These are phyloP conservation scores for Beta lomatogona DNA, from an alignment of 179 eudicot species.

Conservation along the genomic window DNA sequence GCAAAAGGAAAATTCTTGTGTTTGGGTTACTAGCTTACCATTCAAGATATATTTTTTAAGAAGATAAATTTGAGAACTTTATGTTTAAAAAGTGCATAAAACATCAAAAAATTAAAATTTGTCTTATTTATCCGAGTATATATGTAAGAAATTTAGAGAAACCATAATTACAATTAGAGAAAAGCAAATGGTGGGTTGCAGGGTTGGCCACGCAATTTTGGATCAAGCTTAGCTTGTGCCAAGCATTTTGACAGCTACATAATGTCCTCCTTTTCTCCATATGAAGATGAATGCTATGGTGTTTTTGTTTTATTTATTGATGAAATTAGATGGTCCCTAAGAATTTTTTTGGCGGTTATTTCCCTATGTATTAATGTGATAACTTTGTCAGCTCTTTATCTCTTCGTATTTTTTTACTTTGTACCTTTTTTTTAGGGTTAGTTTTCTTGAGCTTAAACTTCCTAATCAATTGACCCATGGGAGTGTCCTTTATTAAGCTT, in stretches of 20 bases:
- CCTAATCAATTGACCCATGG: neutral
- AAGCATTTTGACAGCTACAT: constrained; percentile 25
- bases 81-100: too few species aligned
- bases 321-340: constrained; percentile 1
- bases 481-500: constrained; percentile 16
- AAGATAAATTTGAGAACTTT: too few species aligned
- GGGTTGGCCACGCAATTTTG: neutral
- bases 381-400: constrained; percentile 10
- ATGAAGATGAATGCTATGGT: neutral
- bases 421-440: constrained; percentile 4
- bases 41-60: too few species aligned
- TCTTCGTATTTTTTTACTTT: constrained; percentile 9
- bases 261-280: neutral
- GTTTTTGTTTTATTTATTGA: neutral
- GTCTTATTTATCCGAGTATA: too few species aligned
- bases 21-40: too few species aligned
- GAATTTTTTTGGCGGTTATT: neutral
- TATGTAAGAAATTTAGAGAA: neutral
- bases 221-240: constrained; percentile 12
- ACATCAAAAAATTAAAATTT: too few species aligned
- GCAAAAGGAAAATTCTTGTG: constrained; percentile 15
- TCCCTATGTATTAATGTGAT: constrained; percentile 10
- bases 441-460: constrained; percentile 6
- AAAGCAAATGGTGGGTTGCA: constrained; percentile 33
- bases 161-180: constrained; percentile 7